Conservation (phyloP, 352 stramenopile genomes). For the Phytophthora quininea region DNA sequence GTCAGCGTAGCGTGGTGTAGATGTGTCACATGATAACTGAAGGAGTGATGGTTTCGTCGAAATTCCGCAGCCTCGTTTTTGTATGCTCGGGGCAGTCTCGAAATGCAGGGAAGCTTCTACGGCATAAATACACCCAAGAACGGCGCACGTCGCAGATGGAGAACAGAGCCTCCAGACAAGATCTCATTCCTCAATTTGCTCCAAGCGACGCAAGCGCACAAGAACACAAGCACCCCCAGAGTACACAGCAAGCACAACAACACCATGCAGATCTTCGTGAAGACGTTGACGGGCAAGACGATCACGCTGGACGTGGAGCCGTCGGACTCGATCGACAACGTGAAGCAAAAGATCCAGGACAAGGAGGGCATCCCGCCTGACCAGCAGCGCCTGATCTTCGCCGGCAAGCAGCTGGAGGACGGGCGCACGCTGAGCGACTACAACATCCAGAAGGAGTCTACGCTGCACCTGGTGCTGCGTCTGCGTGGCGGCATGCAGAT, state of each 20-base stretch:
- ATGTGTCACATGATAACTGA: background rate
- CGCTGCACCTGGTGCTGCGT: constrained; percentile 98
- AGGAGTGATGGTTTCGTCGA: background rate
- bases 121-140: constrained; percentile 3
- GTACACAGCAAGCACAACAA: background rate
- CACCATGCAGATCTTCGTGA: constrained; percentile 90
- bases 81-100: background rate
- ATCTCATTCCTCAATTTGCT: constrained; percentile 19
- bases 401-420: constrained; percentile 99
- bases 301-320: constrained; percentile 34
- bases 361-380: constrained; percentile 75
- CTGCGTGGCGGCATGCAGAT: constrained; percentile 90
- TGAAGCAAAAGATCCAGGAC: background rate
- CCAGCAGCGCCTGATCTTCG: constrained; percentile 99
- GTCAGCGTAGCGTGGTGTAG: background rate
- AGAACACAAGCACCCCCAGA: background rate
- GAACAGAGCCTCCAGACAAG: background rate
- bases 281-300: constrained; percentile 87
- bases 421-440: constrained; percentile 93
- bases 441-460: constrained; percentile 98
- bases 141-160: background rate
- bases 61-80: background rate
- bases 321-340: background rate
- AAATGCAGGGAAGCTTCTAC: constrained; percentile 1
- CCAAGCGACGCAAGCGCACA: background rate